These are phyloP conservation scores for Gossypium arboreum DNA, from an alignment of 345 rosid species.

Conservation along the genomic window DNA sequence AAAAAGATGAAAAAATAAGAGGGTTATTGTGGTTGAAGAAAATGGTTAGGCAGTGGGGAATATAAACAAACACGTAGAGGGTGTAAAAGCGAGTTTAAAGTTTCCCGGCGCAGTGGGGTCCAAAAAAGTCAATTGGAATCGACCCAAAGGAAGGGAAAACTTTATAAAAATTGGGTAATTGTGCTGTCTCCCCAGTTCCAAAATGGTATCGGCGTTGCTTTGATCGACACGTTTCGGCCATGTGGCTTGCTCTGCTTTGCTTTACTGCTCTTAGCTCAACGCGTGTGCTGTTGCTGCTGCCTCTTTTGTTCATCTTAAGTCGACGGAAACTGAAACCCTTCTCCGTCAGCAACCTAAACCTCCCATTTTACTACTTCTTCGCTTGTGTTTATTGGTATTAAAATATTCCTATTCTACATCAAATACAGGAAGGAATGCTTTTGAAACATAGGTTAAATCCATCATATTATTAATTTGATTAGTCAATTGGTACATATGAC, in stretches of 20 bases:
- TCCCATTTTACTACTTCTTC: background rate
- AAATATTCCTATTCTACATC: background rate
- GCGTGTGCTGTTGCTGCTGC: slow-evolving; percentile 4
- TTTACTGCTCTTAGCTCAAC: slow-evolving; percentile 5
- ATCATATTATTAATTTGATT: too few species aligned
- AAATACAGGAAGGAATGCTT: too few species aligned
- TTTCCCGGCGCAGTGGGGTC: slow-evolving; percentile 1
- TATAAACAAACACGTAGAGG: background rate
- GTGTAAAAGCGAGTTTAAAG: background rate
- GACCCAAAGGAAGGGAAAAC: background rate
- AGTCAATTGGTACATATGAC: too few species aligned
- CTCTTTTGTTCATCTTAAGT: background rate
- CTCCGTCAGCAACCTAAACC: background rate
- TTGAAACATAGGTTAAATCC: too few species aligned
- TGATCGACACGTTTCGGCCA: slow-evolving; percentile 21
- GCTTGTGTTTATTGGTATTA: background rate
- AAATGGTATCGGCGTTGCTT: background rate
- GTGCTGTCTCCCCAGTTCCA: background rate
- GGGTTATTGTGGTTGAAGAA: background rate
- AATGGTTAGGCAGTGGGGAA: background rate
- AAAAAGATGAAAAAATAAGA: background rate
- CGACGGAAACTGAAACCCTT: background rate
- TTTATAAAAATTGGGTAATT: background rate
- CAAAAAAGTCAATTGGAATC: background rate
- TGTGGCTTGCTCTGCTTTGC: slow-evolving; percentile 16